These are phyloP conservation scores for Sugiyamaella novakii DNA, from an alignment of 1,139 yeast genomes.

Conservation along the genomic window DNA sequence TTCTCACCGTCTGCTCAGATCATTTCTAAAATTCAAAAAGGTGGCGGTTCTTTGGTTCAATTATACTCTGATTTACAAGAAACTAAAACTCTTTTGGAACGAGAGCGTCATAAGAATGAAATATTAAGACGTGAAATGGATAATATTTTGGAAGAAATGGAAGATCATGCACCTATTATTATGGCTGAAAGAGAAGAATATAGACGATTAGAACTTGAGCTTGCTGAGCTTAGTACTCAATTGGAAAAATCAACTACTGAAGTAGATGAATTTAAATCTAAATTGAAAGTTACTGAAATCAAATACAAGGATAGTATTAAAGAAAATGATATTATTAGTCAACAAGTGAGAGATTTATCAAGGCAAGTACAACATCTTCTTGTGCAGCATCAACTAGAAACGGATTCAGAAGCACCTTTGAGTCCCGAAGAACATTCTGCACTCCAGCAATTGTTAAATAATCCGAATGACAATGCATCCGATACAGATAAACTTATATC, in stretches of 20 bases:
- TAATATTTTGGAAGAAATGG: constrained; percentile 72
- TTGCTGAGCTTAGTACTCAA: constrained; percentile 54
- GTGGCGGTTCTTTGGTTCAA: constrained; percentile 65
- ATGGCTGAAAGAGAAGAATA: constrained; percentile 65
- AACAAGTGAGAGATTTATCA: constrained; percentile 70
- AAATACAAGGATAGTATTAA: constrained; percentile 35
- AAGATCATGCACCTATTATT: constrained; percentile 75
- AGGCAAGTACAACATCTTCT: constrained; percentile 76
- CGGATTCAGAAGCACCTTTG: constrained; percentile 57
- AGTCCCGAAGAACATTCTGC: constrained; percentile 59
- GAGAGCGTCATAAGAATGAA: constrained; percentile 72
- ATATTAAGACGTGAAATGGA: constrained; percentile 71
- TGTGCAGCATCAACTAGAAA: constrained; percentile 60
- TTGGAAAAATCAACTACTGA: constrained; percentile 52
- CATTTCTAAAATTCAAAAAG: constrained; percentile 52
- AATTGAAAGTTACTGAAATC: constrained; percentile 34
- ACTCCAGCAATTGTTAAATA: constrained; percentile 45
- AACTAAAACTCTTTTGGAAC: constrained; percentile 65
- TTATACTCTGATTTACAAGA: constrained; percentile 64
- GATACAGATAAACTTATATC: constrained; percentile 75
- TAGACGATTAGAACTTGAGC: constrained; percentile 50
- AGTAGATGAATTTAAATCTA: constrained; percentile 43
- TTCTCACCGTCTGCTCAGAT: constrained; percentile 50
- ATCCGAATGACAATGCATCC: constrained; percentile 47
- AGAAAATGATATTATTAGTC: constrained; percentile 48